phyloP scores from a whole-genome alignment of 1,284 basidiomycete species.

The Schizopora paradoxa region DNA sequence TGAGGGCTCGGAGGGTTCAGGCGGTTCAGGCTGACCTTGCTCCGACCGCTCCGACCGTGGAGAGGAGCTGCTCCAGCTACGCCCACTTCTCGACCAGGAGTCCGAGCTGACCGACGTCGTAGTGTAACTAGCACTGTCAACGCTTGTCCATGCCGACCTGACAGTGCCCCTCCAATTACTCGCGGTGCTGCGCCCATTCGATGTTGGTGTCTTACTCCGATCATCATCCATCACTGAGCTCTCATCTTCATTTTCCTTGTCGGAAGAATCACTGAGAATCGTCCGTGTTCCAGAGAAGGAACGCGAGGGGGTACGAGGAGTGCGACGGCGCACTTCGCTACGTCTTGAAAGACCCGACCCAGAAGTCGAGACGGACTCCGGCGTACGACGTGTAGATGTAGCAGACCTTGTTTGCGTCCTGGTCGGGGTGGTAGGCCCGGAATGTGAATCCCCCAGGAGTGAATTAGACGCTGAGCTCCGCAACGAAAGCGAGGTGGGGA shows the following conservation, averaged over 20 bases:
- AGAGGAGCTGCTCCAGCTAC: too few relatives aligned
- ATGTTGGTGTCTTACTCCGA: constrained; percentile 10
- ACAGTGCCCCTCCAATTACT: constrained; percentile 15
- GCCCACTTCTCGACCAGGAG: too few relatives aligned
- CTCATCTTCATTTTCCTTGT: constrained; percentile 49
- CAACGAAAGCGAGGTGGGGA: constrained; percentile 50
- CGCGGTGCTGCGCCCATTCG: background rate
- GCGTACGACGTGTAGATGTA: constrained; percentile 4
- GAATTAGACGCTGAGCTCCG: constrained; percentile 51
- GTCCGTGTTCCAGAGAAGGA: constrained; percentile 30
- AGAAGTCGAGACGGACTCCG: constrained; percentile 11
- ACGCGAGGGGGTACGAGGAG: constrained; percentile 35
- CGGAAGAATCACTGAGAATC: constrained; percentile 32
- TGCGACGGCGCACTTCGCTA: constrained; percentile 51
- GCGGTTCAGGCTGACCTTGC: too few relatives aligned
- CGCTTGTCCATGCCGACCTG: constrained; percentile 18
- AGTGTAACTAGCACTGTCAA: constrained; percentile 23
- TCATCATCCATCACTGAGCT: too few relatives aligned
- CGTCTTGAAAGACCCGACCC: constrained; percentile 43
- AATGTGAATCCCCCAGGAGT: constrained; percentile 53
- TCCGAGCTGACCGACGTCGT: too few relatives aligned
- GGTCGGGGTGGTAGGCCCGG: constrained; percentile 27
- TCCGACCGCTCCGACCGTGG: too few relatives aligned
- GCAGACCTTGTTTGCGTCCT: constrained; percentile 26
- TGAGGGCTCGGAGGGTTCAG: too few relatives aligned